phyloP scores from a whole-genome alignment of 2,329 filamentous ascomycete genomes.

The Trichoderma sp. region DNA sequence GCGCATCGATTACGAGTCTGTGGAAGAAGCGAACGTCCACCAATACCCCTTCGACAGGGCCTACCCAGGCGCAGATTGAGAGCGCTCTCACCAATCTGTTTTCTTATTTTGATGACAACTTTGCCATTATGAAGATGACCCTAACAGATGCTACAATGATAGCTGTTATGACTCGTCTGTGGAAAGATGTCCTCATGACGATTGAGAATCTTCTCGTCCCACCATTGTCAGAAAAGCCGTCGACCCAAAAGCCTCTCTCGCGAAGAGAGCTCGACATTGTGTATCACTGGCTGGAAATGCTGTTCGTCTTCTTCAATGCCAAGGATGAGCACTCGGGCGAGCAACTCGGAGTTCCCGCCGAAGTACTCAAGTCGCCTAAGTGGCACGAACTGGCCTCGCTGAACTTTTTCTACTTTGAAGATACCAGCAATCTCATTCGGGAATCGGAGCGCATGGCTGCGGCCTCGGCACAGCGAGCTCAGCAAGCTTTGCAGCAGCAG shows the following conservation, averaged over 20 bases:
- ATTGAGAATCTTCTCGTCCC: conserved; percentile 89
- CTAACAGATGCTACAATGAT: conserved; percentile 95
- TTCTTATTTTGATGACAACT: conserved; percentile 96
- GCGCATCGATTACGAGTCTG: conserved; percentile 70
- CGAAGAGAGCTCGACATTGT: conserved; percentile 92
- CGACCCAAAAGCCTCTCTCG: conserved; percentile 75
- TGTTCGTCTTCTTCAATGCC: conserved; percentile 94
- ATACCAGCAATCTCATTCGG: conserved; percentile 84
- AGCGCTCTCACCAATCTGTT: conserved; percentile 82
- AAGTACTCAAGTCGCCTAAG: conserved; percentile 93
- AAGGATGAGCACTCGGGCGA: conserved; percentile 78
- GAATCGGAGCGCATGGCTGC: conserved; percentile 96
- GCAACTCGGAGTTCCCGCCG: conserved; percentile 81
- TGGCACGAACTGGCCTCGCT: conserved; percentile 95
- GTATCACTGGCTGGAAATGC: conserved; percentile 86
- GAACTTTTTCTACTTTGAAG: conserved; percentile 98
- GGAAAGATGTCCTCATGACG: conserved; percentile 95
- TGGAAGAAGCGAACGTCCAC: conserved; percentile 61
- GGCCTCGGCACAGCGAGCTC: conserved; percentile 71
- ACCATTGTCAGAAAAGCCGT: conserved; percentile 91
- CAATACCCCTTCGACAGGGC: conserved; percentile 55
- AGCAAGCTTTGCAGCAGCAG: conserved; percentile 62
- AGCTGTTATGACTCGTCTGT: conserved; percentile 94
- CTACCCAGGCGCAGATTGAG: conserved; percentile 72
- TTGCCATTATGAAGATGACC: conserved; percentile 97